Evolutionary conservation across 257 asterid genomes (phyloP), one percentile per base, ranked within the genome.

Genomic region (Fraxinus quadrangulata): DNA sequence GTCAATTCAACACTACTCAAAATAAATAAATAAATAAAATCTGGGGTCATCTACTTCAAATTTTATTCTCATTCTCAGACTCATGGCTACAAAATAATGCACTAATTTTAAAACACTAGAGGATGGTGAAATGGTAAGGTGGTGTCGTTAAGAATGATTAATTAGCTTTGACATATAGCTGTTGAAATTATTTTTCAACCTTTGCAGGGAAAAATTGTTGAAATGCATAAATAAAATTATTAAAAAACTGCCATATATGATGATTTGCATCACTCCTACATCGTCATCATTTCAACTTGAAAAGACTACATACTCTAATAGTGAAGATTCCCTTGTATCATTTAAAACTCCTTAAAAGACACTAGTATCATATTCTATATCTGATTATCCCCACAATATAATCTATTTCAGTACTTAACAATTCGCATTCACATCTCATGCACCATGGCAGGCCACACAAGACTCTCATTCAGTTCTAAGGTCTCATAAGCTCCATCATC

Each of bases 391-490:
- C 1, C 2, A n/a, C 26, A 56, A 16, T 56, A n/a, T n/a, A 56
- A n/a, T 16, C 5, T 14, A 7, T 47, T 47, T 47, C 6, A 4
- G 19, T 12, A 0, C n/a, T 13, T 47, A 14, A 47, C 59, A 47
- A 47, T 14, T 47, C 5, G 1, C 59, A 47, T 47, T 47, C 2
- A 11, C 13, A 9, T 39, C 3, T 39, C 45, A 39, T 39, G 12
- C 45, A 9, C 45, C 13, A 39, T 10, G 13, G 24, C 10, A 17
- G 2, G 0, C 23, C 63, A 17, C 67, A 49, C 47, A 0, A 21
- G 69, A 68, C 31, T 30, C 4, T 49, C 19, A 45, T 45, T 36
- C 21, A 7, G 33, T 59, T 69, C 73, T 34, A 33, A 77, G 80
- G 59, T 23, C 37, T 23, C 13, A n/a, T 5, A 30, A 23, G 61